These are phyloP conservation scores for Phytophthora citrophthora DNA, from an alignment of 352 stramenopile species.

Conservation along the genomic window DNA sequence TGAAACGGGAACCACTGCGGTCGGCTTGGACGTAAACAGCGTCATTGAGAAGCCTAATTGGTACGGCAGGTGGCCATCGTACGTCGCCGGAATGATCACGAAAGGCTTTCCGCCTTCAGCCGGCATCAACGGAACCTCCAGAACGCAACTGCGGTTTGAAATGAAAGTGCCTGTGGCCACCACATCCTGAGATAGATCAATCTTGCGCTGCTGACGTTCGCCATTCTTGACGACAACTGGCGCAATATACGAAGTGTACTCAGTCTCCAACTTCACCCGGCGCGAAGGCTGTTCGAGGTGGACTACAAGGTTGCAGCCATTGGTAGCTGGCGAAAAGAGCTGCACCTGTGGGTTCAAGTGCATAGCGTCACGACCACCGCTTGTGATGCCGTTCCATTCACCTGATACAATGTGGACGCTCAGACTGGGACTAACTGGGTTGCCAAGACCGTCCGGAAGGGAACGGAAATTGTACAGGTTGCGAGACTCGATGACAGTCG, in stretches of 20 bases:
- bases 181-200: conserved; percentile 81
- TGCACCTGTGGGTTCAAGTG: conserved; percentile 89
- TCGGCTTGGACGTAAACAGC: conserved; percentile 69
- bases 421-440: conserved; percentile 57
- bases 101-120: conserved; percentile 52
- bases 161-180: conserved; percentile 86
- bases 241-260: conserved; percentile 82
- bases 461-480: conserved; percentile 89
- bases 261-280: conserved; percentile 71
- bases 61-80: conserved; percentile 63
- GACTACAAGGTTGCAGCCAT: conserved; percentile 56
- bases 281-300: conserved; percentile 83
- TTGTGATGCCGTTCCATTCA: conserved; percentile 85
- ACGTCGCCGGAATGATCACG: conserved; percentile 73
- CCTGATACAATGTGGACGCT: conserved; percentile 78
- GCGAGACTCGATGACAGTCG: conserved; percentile 72
- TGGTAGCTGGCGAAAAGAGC: conserved; percentile 65
- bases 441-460: conserved; percentile 64
- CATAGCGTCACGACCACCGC: conserved; percentile 78
- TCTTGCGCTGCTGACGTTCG: conserved; percentile 70
- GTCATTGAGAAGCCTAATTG: conserved; percentile 60
- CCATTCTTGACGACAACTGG: conserved; percentile 83
- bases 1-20: conserved; percentile 61
- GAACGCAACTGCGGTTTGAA: conserved; percentile 79
- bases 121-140: conserved; percentile 60